Evolutionary conservation across 306 rosid genomes (phyloP).

Genomic region (Prunus dulcis): DNA sequence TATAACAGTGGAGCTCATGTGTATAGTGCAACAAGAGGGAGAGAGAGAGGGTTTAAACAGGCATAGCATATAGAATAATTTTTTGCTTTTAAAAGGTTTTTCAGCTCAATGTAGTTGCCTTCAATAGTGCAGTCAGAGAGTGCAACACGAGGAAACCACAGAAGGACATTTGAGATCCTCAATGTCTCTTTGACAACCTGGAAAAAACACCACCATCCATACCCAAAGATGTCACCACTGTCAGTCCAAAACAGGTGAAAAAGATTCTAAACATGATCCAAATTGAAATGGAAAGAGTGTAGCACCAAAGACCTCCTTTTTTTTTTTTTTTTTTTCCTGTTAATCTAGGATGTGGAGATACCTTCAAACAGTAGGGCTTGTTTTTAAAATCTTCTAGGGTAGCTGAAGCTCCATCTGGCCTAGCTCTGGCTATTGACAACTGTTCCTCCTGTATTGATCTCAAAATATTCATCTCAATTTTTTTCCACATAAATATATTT

Average conservation of each 20-base stretch:
- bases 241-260: too few species aligned
- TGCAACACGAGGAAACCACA: slow-evolving; percentile 78
- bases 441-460: slow-evolving; percentile 54
- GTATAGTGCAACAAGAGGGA: too few species aligned
- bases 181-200: slow-evolving; percentile 76
- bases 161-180: slow-evolving; percentile 65
- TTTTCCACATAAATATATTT: too few species aligned
- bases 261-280: too few species aligned
- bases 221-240: background rate
- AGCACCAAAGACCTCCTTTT: too few species aligned
- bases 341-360: slow-evolving; percentile 9
- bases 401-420: slow-evolving; percentile 44
- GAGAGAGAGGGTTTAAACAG: too few species aligned
- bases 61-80: too few species aligned
- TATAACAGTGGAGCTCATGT: too few species aligned
- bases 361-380: slow-evolving; percentile 64
- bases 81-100: background rate
- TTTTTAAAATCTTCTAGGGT: slow-evolving; percentile 53
- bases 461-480: too few species aligned
- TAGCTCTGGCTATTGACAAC: slow-evolving; percentile 44
- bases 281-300: too few species aligned
- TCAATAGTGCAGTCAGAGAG: slow-evolving; percentile 57
- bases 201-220: background rate
- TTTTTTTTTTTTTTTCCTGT: too few species aligned
- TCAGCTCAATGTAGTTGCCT: slow-evolving; percentile 24